phyloP scores from a whole-genome alignment of 352 stramenopile species.

The Phytophthora podocarpi region DNA sequence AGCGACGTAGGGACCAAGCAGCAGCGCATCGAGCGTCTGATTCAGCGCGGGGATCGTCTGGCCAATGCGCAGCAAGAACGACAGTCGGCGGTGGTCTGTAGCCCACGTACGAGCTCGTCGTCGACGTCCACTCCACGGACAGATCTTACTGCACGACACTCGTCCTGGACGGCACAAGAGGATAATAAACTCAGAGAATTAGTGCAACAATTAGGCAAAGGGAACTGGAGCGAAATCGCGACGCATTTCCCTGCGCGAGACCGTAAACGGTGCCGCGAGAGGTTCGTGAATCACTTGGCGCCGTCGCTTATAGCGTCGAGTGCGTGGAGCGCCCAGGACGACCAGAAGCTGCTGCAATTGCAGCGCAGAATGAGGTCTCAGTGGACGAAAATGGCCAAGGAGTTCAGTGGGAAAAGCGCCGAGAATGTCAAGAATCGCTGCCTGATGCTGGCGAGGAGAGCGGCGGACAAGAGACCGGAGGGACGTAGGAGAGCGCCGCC shows the following conservation, averaged over 20 bases:
- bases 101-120: background rate
- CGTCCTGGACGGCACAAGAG: slow-evolving; percentile 53
- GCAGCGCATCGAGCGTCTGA: slow-evolving; percentile 61
- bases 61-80: slow-evolving; percentile 27
- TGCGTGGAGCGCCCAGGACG: slow-evolving; percentile 53
- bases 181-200: slow-evolving; percentile 50
- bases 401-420: slow-evolving; percentile 42
- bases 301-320: slow-evolving; percentile 27
- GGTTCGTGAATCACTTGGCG: slow-evolving; percentile 76
- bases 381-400: slow-evolving; percentile 45
- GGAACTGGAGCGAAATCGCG: slow-evolving; percentile 51
- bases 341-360: slow-evolving; percentile 44
- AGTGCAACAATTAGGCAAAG: slow-evolving; percentile 37
- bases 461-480: background rate
- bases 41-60: slow-evolving; percentile 51
- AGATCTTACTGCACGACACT: slow-evolving; percentile 14
- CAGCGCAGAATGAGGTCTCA: slow-evolving; percentile 31
- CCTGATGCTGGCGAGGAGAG: slow-evolving; percentile 28
- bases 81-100: background rate
- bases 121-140: background rate
- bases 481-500: slow-evolving; percentile 10
- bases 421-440: slow-evolving; percentile 69
- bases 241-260: slow-evolving; percentile 45
- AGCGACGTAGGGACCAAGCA: slow-evolving; percentile 41
- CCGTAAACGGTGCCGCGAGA: slow-evolving; percentile 74